Base-by-base conservation (phyloP, 2,329 filamentous ascomycete genomes). In the Aurifilum marmelostoma region DNA sequence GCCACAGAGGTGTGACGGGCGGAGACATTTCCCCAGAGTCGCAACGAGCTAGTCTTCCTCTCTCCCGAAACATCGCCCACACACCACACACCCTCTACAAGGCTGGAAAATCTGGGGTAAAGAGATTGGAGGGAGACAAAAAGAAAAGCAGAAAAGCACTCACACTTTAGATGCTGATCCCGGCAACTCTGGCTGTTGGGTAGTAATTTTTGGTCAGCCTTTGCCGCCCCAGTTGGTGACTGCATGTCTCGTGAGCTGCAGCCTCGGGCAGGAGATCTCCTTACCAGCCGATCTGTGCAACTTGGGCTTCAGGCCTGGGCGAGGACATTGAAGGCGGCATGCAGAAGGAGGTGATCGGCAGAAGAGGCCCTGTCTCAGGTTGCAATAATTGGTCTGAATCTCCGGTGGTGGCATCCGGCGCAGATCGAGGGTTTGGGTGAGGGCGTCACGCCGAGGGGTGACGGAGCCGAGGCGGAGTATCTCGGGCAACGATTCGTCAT, bases 91-190 rank as follows among this genome's bases (percentile, higher is more conserved):
- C 41, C 18, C 41, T 18, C 16, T 21, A 14, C 52, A 16, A 39
- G 12, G 16, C 32, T 52, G 18, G 21, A 18, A 32, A 58, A 41
- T 29, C 63, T 6, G 63, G 47, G 65, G 34, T 50, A 58, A 7
- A 21, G 43, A 47, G 43, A 8, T n/a, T n/a, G 43, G 21, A n/a
- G 37, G n/a, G 43, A 21, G 43, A n/a, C 2, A 8, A 47, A 16
- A 47, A 47, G 21, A 7, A 47, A 16, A 47, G 43, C 54, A 34
- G 47, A 52, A 11, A n/a, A n/a, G n/a, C 41, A 73, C 80, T 75
- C 65, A 82, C 83, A 84, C 77, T 81, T 83, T 21, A 84, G 74
- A 73, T 84, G 83, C 72, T 83, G 80, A 69, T 83, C 80, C 71
- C 83, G 81, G 74, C 83, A 84, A 61, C 80, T 82, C 73, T 82